Percentiles rank a stretch among this genome's conserved stretches.
phyloP scores from a whole-genome alignment of 768 basidiomycete genomes.

The Amanita fuliginea region DNA sequence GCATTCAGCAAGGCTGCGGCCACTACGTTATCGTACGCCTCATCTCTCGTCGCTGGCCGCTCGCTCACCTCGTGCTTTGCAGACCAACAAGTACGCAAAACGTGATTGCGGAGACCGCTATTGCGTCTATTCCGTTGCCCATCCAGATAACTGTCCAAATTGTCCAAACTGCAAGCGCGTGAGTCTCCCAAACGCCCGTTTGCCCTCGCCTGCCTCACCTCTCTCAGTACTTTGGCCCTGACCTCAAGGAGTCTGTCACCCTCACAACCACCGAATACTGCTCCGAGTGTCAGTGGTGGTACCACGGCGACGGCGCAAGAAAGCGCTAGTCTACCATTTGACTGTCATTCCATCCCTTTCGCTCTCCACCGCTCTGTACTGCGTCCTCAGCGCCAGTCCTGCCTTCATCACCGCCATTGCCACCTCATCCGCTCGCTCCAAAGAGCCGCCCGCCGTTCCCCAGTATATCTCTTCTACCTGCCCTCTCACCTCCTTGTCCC shows the following conservation, averaged over 20 bases:
- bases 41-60: constrained; percentile 10
- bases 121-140: constrained; percentile 25
- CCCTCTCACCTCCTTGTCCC: constrained; percentile 72
- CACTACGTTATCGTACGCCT: constrained; percentile 61
- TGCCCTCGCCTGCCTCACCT: constrained; percentile 6
- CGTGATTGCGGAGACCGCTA: constrained; percentile 42
- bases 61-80: constrained; percentile 8
- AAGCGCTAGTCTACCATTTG: constrained; percentile 40
- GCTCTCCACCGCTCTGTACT: constrained; percentile 79
- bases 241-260: constrained; percentile 50
- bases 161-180: constrained; percentile 36
- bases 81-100: constrained; percentile 42
- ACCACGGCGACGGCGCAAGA: constrained; percentile 32
- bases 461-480: constrained; percentile 81
- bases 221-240: constrained; percentile 59
- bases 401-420: constrained; percentile 24
- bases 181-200: constrained; percentile 10
- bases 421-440: background rate
- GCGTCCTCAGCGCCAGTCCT: constrained; percentile 45
- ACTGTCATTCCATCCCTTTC: constrained; percentile 71
- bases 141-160: constrained; percentile 23
- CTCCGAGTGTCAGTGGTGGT: constrained; percentile 49
- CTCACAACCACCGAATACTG: constrained; percentile 42
- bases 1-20: constrained; percentile 66
- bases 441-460: constrained; percentile 20